Evolutionary conservation across 2,329 filamentous ascomycete genomes (phyloP).

Genomic region (Ophiosphaerella narmari): DNA sequence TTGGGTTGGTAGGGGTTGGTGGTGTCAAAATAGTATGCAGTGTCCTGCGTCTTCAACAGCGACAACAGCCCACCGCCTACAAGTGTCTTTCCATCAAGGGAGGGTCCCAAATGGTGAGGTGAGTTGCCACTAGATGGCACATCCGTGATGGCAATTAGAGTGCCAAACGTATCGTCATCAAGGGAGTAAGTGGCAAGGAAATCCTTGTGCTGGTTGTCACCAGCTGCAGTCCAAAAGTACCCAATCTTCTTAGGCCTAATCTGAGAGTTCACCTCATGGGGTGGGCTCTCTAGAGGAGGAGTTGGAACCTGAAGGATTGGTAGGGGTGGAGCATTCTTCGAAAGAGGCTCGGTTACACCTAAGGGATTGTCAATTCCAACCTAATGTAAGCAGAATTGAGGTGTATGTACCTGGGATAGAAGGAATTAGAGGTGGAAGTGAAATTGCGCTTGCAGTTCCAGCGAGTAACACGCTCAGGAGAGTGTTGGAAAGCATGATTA

Average conservation of each 20-base stretch:
- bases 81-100: slow-evolving; percentile 61
- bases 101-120: slow-evolving; percentile 63
- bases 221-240: slow-evolving; percentile 67
- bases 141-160: slow-evolving; percentile 62
- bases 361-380: slow-evolving; percentile 64
- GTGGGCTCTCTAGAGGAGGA: slow-evolving; percentile 60
- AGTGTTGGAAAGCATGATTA: slow-evolving; percentile 26
- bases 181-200: slow-evolving; percentile 64
- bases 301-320: slow-evolving; percentile 64
- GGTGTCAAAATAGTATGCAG: slow-evolving; percentile 66
- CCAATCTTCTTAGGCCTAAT: slow-evolving; percentile 69
- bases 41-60: slow-evolving; percentile 65
- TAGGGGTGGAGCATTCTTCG: slow-evolving; percentile 56
- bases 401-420: slow-evolving; percentile 53
- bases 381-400: slow-evolving; percentile 45
- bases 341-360: slow-evolving; percentile 63
- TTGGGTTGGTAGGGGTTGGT: slow-evolving; percentile 62
- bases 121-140: slow-evolving; percentile 64
- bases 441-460: slow-evolving; percentile 30
- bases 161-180: slow-evolving; percentile 67
- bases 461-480: slow-evolving; percentile 26
- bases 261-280: slow-evolving; percentile 56
- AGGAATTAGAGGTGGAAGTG: slow-evolving; percentile 62
- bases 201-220: slow-evolving; percentile 64
- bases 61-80: slow-evolving; percentile 63